phyloP scores from a whole-genome alignment of 2,329 filamentous ascomycete species.

The Aspergillus ochraceoroseus region DNA sequence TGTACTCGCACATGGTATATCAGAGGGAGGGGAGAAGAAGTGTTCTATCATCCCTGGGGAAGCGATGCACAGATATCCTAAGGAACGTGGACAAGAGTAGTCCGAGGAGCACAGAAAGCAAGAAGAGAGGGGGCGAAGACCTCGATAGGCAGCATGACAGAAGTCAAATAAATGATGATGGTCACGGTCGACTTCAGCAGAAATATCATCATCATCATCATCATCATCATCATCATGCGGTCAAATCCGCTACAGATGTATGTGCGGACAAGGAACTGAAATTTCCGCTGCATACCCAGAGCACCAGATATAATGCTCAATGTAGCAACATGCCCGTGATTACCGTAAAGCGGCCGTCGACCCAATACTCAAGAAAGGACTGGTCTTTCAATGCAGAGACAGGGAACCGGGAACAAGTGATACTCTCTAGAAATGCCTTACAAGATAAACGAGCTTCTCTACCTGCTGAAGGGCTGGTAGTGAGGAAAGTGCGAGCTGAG shows the following conservation, averaged over 20 bases:
- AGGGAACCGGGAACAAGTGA: too few relatives aligned
- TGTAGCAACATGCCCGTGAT: background rate
- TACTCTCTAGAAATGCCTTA: too few relatives aligned
- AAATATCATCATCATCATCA: too few relatives aligned
- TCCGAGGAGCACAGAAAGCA: background rate
- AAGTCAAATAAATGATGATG: too few relatives aligned
- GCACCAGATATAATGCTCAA: background rate
- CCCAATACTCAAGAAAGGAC: background rate
- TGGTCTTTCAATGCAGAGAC: background rate
- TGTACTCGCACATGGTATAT: slow-evolving; percentile 17
- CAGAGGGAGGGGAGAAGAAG: slow-evolving; percentile 16
- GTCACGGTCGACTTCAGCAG: too few relatives aligned
- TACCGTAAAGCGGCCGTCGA: background rate
- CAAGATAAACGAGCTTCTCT: background rate
- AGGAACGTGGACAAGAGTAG: background rate
- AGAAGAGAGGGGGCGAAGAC: background rate
- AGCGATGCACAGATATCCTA: slow-evolving; percentile 1
- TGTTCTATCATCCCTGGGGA: slow-evolving; percentile 14
- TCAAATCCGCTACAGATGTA: too few relatives aligned
- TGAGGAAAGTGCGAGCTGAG: slow-evolving; percentile 2
- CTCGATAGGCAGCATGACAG: too few relatives aligned
- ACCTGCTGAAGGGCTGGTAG: background rate
- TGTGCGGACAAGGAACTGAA: too few relatives aligned
- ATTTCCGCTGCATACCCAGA: too few relatives aligned
- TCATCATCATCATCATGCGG: too few relatives aligned